Evolutionary conservation across 257 asterid genomes (phyloP), one percentile per base, ranked within the genome.

Genomic region (Nicotiana undulata): DNA sequence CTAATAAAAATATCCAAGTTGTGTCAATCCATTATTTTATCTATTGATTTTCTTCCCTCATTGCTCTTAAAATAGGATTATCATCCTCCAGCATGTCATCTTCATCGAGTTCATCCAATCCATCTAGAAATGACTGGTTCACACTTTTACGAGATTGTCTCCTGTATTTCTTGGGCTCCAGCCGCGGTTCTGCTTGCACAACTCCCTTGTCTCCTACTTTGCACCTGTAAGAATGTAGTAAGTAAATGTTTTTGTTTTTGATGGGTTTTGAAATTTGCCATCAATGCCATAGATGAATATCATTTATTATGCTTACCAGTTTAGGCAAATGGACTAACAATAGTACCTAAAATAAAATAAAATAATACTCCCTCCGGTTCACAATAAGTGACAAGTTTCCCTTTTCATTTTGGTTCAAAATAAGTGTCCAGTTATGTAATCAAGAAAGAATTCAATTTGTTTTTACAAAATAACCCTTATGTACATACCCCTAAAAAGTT

Each of bases 151-250:
- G 98, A 12, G 98, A 96, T 81, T 83, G 92, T 86, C 98, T 91
- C 87, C 99, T 88, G 87, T 92, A 97, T 87, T 93, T 94, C 89
- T 96, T 96, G 7, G 87, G 81, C 81, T 96, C 96, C 86, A 93
- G 81, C 80, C 97, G 89, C 4, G 99, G 98, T 80, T 96, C 99
- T 46, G 96, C 92, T 79, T 90, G 99, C 93, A 87, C 85, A 59
- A 90, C 90, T 76, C 99, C 99, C 83, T 86, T 65, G 76, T 88
- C 96, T 79, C 95, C 97, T 68, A 86, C 86, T 92, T 96, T 96
- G 72, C 87, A 82, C 92, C 99, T 94, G 81, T 70, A 55, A 75
- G 75, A 75, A 80, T 18, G 49, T 63, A 3, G 26, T 31, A 46
- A 5, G 49, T 24, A 72, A 24, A 72, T 24, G 26, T 13, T 72